Conservation (phyloP, 2,329 filamentous ascomycete genomes). For the Fusarium nanum region DNA sequence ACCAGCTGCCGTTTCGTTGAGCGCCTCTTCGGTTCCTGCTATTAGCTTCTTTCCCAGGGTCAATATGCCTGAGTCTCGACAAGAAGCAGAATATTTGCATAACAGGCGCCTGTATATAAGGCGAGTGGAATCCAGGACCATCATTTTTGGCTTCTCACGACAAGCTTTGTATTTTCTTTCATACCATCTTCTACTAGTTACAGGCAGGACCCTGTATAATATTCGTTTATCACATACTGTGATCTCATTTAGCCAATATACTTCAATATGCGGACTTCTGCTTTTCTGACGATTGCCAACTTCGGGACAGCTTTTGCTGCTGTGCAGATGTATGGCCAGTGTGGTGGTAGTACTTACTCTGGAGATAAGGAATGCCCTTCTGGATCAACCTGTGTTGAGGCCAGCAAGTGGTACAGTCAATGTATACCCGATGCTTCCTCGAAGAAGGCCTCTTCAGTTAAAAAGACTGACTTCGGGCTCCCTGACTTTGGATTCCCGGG, state of each 20-base stretch:
- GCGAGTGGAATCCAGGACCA: not conserved
- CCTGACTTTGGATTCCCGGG: not conserved
- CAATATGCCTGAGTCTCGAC: not conserved
- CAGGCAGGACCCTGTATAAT: conserved; percentile 27
- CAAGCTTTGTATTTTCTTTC: conserved; percentile 27
- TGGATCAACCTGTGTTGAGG: conserved; percentile 27
- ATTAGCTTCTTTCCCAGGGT: conserved; percentile 6
- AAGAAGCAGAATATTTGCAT: not conserved
- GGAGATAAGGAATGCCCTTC: conserved; percentile 33
- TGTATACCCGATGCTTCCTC: conserved; percentile 20
- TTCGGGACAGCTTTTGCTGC: conserved; percentile 33
- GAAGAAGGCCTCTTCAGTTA: conserved; percentile 1
- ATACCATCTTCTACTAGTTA: conserved; percentile 15
- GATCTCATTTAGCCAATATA: conserved; percentile 8
- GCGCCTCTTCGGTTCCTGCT: not conserved
- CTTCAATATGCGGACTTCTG: conserved; percentile 28
- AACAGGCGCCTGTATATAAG: conserved; percentile 21
- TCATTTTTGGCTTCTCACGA: not conserved
- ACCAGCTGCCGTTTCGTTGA: not conserved
- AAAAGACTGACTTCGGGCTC: conserved; percentile 7
- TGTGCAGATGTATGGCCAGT: conserved; percentile 37
- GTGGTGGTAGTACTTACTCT: conserved; percentile 26
- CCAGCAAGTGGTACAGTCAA: conserved; percentile 42
- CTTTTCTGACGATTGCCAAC: conserved; percentile 38
- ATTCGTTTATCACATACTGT: conserved; percentile 21